Evolutionary conservation across 805 yeast species (phyloP).

Genomic region (Schwanniomyces polymorphus): DNA sequence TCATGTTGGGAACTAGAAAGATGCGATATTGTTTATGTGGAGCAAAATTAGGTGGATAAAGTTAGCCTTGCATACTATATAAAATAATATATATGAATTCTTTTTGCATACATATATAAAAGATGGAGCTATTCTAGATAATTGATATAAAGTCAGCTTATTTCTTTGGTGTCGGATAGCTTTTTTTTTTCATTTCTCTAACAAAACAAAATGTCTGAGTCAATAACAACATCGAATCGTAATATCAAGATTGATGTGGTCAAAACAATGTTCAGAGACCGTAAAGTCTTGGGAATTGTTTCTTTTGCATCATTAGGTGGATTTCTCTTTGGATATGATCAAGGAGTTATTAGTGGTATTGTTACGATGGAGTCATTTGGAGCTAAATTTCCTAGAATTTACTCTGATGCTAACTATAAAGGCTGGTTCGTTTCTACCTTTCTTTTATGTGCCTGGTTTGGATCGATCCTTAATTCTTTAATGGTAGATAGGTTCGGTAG

Average conservation of each 20-base stretch:
- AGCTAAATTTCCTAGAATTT: conserved; percentile 27
- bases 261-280: conserved; percentile 9
- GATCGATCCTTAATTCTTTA: conserved; percentile 62
- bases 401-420: conserved; percentile 12
- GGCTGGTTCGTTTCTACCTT: conserved; percentile 18
- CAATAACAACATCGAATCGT: too few relatives aligned
- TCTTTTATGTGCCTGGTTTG: conserved; percentile 66
- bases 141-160: too few relatives aligned
- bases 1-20: too few relatives aligned
- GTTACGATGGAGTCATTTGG: conserved; percentile 51
- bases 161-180: too few relatives aligned
- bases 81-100: too few relatives aligned
- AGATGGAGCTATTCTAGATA: too few relatives aligned
- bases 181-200: too few relatives aligned
- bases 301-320: conserved; percentile 15
- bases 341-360: conserved; percentile 68
- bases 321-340: conserved; percentile 70
- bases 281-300: conserved; percentile 7
- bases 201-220: too few relatives aligned
- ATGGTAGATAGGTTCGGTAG: conserved; percentile 67
- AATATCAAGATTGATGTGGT: background rate
- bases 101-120: too few relatives aligned
- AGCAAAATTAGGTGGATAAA: too few relatives aligned
- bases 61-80: too few relatives aligned
- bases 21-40: too few relatives aligned